Evolutionary conservation across 768 basidiomycete species (phyloP).

Genomic region (Agaricus sinodeliciosus): DNA sequence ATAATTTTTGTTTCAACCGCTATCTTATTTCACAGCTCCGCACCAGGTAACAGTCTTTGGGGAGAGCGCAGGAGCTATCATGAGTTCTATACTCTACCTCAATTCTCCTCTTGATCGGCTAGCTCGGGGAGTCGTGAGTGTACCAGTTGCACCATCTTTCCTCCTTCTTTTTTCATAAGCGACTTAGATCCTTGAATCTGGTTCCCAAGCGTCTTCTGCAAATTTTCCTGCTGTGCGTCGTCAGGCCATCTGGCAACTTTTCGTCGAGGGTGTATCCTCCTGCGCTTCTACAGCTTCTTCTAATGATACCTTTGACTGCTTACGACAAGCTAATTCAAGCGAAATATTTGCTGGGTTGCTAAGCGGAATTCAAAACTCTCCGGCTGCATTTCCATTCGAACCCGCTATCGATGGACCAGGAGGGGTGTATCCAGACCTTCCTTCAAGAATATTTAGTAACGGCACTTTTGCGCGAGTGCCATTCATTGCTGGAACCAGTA

Average conservation of each 20-base stretch:
- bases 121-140: conserved; percentile 26
- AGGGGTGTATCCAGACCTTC: conserved; percentile 32
- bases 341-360: conserved; percentile 19
- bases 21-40: too few species aligned
- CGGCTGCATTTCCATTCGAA: conserved; percentile 21
- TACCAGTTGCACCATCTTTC: too few species aligned
- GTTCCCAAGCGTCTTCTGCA: conserved; percentile 29
- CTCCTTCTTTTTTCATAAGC: not conserved
- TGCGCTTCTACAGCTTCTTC: conserved; percentile 22
- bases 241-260: conserved; percentile 29
- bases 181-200: conserved; percentile 33
- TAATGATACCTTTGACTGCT: conserved; percentile 28
- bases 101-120: conserved; percentile 25
- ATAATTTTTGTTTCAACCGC: not conserved
- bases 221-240: conserved; percentile 24
- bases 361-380: conserved; percentile 12
- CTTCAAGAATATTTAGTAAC: conserved; percentile 24
- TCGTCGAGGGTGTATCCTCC: conserved; percentile 28
- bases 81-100: conserved; percentile 32
- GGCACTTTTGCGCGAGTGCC: conserved; percentile 29
- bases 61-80: conserved; percentile 48
- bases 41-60: conserved; percentile 44
- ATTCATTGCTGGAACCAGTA: conserved; percentile 36
- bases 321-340: conserved; percentile 17
- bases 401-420: conserved; percentile 36